A percentile compares a stretch with the other conserved stretches of the same genome.
phyloP scores from a whole-genome alignment of 108 stramenopile genomes.

The Cyclotella choctawhatcheeana region DNA sequence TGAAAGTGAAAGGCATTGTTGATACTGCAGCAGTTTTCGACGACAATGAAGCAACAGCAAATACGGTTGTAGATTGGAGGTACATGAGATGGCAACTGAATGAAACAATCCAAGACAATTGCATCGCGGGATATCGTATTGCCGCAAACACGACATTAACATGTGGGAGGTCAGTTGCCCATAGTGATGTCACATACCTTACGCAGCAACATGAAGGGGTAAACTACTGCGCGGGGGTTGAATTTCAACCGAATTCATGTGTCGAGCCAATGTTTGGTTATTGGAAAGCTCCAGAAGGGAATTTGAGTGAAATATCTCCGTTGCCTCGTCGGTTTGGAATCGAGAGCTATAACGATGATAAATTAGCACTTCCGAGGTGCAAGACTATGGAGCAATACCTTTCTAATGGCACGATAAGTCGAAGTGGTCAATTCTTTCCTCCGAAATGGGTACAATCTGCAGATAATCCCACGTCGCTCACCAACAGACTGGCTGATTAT shows the following conservation, averaged over 20 bases:
- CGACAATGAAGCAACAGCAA: too few species aligned
- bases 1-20: too few species aligned
- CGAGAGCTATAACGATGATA: not conserved
- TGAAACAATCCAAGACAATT: not conserved
- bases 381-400: not conserved
- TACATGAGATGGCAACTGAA: not conserved
- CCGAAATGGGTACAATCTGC: not conserved
- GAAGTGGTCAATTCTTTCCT: not conserved
- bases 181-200: not conserved
- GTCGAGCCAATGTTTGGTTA: not conserved
- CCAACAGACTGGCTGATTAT: not conserved
- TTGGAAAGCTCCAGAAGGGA: not conserved
- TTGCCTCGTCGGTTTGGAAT: not conserved
- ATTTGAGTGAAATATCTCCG: not conserved
- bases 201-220: not conserved
- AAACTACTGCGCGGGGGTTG: not conserved
- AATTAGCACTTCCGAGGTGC: not conserved
- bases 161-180: not conserved
- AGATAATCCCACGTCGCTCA: not conserved
- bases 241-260: not conserved
- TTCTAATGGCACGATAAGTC: not conserved
- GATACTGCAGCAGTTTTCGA: too few species aligned
- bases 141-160: not conserved
- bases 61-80: not conserved
- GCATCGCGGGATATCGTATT: not conserved